Base-by-base conservation (phyloP, 2,329 filamentous ascomycete species). In the Hypoxylon sp. region DNA sequence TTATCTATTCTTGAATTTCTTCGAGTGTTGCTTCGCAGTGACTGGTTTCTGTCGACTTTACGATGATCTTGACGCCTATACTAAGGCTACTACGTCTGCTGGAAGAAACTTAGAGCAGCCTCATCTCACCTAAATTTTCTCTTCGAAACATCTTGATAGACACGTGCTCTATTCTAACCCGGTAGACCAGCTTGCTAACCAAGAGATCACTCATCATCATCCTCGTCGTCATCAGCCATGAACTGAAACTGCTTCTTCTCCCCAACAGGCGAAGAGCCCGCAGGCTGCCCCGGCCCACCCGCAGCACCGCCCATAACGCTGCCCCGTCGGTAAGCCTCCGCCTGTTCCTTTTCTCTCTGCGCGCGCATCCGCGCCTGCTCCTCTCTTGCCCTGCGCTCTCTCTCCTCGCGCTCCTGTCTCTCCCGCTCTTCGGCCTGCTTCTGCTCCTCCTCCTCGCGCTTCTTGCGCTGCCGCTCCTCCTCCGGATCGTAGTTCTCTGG, bases 401-500 rank as follows among this genome's bases (percentile, higher is more conserved):
- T 77, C 67, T 83, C 83, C 53, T 85, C 83, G 19, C 81, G 77
- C 63, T 85, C 83, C 9, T 77, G 72, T 14, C 82, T 79, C 68
- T 84, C 84, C 17, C 34, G 28, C 9, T 80, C 76, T 68, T 86
- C 85, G 69, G 86, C 84, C 55, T 78, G 78, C 68, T 80, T 76
- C 30, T 71, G 72, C 72, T 84, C 83, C 65, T 86, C 85, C 50
- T 86, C 85, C 57, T 81, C 81, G 45, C 79, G 80, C 75, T 84
- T 83, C 70, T 70, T 69, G n/a, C 82, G 82, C 67, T 84, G 84
- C 72, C 86, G 84, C 68, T 87, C 86, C 25, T 80, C 83, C 7
- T 79, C 83, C 1, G 89, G 88, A 71, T 90, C 88, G 74, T 87
- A 87, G 36, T 83, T 84, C 59, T 81, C 84, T 7, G 88, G 89